Conservation (phyloP, 192 early-diverging fungal genomes). For the Pilobolus umbonatus region DNA sequence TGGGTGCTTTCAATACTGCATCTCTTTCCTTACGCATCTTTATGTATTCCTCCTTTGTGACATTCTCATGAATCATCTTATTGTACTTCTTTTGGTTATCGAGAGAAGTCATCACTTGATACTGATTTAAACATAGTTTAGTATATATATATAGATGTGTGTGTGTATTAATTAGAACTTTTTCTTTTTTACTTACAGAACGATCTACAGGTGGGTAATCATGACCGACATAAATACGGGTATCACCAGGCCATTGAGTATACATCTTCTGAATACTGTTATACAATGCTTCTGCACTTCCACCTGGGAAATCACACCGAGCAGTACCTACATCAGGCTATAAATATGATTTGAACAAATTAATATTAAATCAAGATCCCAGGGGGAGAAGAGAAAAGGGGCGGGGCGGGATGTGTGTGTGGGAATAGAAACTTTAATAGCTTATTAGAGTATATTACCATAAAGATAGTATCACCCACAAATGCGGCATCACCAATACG, state of each 20-base stretch:
- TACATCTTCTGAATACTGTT: conserved; percentile 29
- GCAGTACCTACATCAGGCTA: conserved; percentile 36
- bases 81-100: conserved; percentile 22
- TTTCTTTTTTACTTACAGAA: conserved; percentile 2
- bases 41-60: conserved; percentile 17
- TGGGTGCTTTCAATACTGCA: conserved; percentile 20
- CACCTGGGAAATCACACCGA: conserved; percentile 34
- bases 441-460: conserved; percentile 14
- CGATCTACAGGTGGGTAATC: conserved; percentile 26
- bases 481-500: conserved; percentile 30
- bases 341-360: neutral
- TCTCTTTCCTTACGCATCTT: conserved; percentile 23
- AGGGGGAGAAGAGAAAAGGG: neutral
- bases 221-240: conserved; percentile 28
- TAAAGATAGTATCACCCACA: conserved; percentile 34
- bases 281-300: conserved; percentile 29
- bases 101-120: conserved; percentile 18
- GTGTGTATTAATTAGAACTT: neutral
- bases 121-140: neutral
- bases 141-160: conserved; percentile 2
- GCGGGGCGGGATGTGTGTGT: too few species aligned
- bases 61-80: conserved; percentile 21
- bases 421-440: neutral
- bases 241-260: conserved; percentile 21
- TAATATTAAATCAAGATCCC: conserved; percentile 8